Percentiles rank a stretch among this genome's conserved stretches.
Conservation (phyloP, 768 basidiomycete genomes). For the Guyanaporus albipodus region DNA sequence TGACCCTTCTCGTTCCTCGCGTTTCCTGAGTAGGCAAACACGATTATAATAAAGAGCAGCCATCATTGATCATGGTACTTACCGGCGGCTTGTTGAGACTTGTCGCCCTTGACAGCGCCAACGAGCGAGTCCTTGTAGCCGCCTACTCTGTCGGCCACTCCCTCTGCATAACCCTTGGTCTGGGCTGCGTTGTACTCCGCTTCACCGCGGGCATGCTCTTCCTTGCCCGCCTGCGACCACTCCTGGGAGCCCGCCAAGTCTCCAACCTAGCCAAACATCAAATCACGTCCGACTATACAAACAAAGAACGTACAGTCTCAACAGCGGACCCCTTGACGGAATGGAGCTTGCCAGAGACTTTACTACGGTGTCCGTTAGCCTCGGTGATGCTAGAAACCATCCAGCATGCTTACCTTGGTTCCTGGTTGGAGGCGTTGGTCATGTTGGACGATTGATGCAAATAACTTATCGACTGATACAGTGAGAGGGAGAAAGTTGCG, state of each 20-base stretch:
- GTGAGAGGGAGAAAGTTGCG: conserved; percentile 5
- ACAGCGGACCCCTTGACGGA: conserved; percentile 36
- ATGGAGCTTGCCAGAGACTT: conserved; percentile 34
- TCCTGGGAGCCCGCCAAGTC: conserved; percentile 39
- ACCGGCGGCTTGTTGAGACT: conserved; percentile 48
- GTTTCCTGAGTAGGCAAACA: conserved; percentile 42
- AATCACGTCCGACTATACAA: not conserved
- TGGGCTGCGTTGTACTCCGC: conserved; percentile 44
- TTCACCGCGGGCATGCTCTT: conserved; percentile 50
- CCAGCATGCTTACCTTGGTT: conserved; percentile 24
- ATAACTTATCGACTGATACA: not conserved
- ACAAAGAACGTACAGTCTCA: conserved; percentile 26
- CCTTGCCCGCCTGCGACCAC: conserved; percentile 44
- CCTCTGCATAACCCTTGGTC: conserved; percentile 49
- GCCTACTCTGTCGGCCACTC: conserved; percentile 38
- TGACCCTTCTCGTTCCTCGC: conserved; percentile 50
- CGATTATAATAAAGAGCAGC: not conserved
- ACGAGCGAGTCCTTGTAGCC: conserved; percentile 54
- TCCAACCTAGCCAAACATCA: conserved; percentile 31
- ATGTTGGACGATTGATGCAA: not conserved
- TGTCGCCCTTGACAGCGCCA: conserved; percentile 56
- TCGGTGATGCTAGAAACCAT: too few relatives aligned
- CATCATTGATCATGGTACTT: not conserved
- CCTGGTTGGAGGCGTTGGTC: conserved; percentile 18
- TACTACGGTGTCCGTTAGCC: conserved; percentile 22